Percentiles rank a stretch among this genome's conserved stretches.
Evolutionary conservation across 78 protist genomes (phyloP).

Genomic region (slime mould (Dictyostelium discoideum)): DNA sequence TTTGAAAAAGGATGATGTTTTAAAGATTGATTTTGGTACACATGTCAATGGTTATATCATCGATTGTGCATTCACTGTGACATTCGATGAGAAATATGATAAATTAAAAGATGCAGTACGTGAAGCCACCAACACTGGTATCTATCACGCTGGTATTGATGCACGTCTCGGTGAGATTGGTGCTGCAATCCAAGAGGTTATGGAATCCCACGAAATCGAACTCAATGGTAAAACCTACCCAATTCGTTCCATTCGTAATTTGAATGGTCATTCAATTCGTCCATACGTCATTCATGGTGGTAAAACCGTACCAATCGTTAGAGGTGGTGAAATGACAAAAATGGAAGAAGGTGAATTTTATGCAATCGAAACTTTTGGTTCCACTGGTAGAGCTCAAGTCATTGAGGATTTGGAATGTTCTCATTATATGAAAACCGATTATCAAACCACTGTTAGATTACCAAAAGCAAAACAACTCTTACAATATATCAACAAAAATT

Average conservation of each 20-base stretch:
- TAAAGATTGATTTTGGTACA: slow-evolving; percentile 99
- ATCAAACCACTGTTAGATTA: slow-evolving; percentile 68
- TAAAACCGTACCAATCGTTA: slow-evolving; percentile 97
- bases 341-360: slow-evolving; percentile 98
- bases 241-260: slow-evolving; percentile 94
- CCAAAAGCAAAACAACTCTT: slow-evolving; percentile 90
- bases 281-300: slow-evolving; percentile 97
- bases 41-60: slow-evolving; percentile 97
- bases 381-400: slow-evolving; percentile 88
- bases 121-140: slow-evolving; percentile 98
- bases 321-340: slow-evolving; percentile 83
- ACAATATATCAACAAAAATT: slow-evolving; percentile 88
- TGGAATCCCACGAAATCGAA: slow-evolving; percentile 98
- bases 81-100: slow-evolving; percentile 92
- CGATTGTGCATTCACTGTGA: slow-evolving; percentile 98
- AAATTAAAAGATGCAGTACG: slow-evolving; percentile 92
- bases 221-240: slow-evolving; percentile 94
- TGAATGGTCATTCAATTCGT: slow-evolving; percentile 98
- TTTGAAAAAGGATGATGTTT: slow-evolving; percentile 94
- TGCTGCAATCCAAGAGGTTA: slow-evolving; percentile 97
- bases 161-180: slow-evolving; percentile 97
- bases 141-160: slow-evolving; percentile 95
- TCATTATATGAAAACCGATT: slow-evolving; percentile 94
- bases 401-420: slow-evolving; percentile 94
- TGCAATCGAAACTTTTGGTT: slow-evolving; percentile 99